Evolutionary conservation across 768 basidiomycete genomes (phyloP).

Genomic region (Scleroderma citrinum): DNA sequence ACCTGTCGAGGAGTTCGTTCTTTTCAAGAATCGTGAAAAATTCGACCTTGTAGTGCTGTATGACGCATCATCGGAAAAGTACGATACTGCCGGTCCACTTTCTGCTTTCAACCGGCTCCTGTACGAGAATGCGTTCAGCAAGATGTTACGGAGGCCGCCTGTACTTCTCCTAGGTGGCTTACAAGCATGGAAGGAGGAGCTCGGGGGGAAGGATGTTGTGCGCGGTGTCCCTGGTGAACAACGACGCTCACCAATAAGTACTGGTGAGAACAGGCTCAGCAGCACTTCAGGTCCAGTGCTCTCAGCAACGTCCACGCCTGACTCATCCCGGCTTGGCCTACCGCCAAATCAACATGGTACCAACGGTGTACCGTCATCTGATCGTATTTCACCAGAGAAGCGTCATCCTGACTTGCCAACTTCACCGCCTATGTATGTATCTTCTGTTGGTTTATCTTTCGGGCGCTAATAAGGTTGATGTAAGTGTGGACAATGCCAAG

Average conservation of each 20-base stretch:
- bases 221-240: conserved; percentile 17
- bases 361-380: conserved; percentile 16
- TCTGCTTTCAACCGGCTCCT: conserved; percentile 61
- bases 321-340: conserved; percentile 12
- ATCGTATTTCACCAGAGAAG: conserved; percentile 3
- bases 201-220: conserved; percentile 39
- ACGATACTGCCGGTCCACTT: conserved; percentile 49
- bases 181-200: conserved; percentile 66
- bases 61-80: conserved; percentile 56
- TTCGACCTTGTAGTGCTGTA: conserved; percentile 88
- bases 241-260: conserved; percentile 13
- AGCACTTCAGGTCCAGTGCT: conserved; percentile 23
- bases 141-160: conserved; percentile 67
- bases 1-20: conserved; percentile 60
- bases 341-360: conserved; percentile 3
- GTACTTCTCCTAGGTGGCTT: conserved; percentile 83
- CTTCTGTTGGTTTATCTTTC: neutral
- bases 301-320: conserved; percentile 12
- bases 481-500: conserved; percentile 8
- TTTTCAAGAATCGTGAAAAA: conserved; percentile 82
- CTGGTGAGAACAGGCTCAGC: conserved; percentile 20
- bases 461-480: conserved; percentile 11
- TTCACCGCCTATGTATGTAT: conserved; percentile 17
- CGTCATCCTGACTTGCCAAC: conserved; percentile 10
- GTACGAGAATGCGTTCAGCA: conserved; percentile 66